Conservation (phyloP, 2,329 filamentous ascomycete species). For the Diaporthe caulivora region DNA sequence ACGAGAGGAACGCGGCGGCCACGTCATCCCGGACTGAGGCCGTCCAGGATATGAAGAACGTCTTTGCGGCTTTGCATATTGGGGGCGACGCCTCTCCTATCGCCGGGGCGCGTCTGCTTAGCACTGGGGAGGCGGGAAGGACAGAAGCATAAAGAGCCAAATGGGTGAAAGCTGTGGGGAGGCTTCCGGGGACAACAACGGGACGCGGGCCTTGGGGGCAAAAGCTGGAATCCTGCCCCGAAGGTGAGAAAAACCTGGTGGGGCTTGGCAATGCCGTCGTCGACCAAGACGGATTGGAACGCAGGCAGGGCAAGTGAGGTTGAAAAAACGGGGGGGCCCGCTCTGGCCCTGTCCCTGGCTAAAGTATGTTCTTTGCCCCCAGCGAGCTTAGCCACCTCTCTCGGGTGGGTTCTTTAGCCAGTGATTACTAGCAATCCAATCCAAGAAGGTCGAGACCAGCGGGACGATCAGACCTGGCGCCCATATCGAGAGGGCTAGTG, state of each 20-base stretch:
- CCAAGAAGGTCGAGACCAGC: background rate
- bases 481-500: background rate
- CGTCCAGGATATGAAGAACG: slow-evolving; percentile 79
- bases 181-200: background rate
- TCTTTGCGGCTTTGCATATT: slow-evolving; percentile 76
- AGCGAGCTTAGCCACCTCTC: background rate
- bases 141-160: background rate
- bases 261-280: slow-evolving; percentile 19
- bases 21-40: slow-evolving; percentile 72
- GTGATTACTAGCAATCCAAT: background rate
- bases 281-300: background rate
- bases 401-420: background rate
- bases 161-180: background rate
- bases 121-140: background rate
- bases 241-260: background rate
- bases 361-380: background rate
- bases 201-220: background rate
- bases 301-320: slow-evolving; percentile 8
- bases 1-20: slow-evolving; percentile 76
- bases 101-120: background rate
- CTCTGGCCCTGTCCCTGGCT: slow-evolving; percentile 9
- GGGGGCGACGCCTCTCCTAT: slow-evolving; percentile 10
- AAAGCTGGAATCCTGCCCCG: background rate
- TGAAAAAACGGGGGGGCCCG: background rate
- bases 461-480: background rate